Base-by-base conservation (phyloP, 2,329 filamentous ascomycete species). In the Penicillium sp. region DNA sequence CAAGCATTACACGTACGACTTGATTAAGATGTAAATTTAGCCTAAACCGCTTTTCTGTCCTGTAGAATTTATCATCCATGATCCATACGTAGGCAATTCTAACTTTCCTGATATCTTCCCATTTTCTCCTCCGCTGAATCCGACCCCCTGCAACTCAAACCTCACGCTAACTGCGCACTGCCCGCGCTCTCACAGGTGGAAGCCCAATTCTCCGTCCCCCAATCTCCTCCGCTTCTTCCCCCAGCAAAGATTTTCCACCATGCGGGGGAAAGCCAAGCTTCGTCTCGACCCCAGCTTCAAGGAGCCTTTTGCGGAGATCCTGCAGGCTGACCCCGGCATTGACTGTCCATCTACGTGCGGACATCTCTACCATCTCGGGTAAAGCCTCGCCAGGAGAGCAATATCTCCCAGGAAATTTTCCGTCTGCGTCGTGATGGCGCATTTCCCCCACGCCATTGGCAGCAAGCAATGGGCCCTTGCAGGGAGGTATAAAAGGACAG, bases 161-260 rank as follows among this genome's bases (percentile, higher is more conserved):
- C 50, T 31, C 19, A 10, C 33, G 33, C 14, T 24, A 37, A 10
- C 3, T 11, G 3, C 39, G 14, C 31, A 5, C 18, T 2, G 18
- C 19, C n/a, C 16, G 11, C 9, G 31, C 35, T 61, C 59, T 66
- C 4, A 69, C 58, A 69, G 67, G 67, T 69, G 67, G 66, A 69
- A 65, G 62, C 33, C 19, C 27, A 62, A 63, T 67, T 65, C 43
- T 65, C 64, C 64, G 59, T 58, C 39, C 24, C 22, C 49, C 50
- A n/a, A 50, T 49, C 35, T 49, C 24, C 36, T 27, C 22, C 37
- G 33, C 4, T 9, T 11, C 41, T 63, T 61, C 44, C 56, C 56
- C 56, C 55, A 55, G 43, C 44, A 37, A 37, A 54, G 47, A 66
- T 59, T 59, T 59, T 50, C 51, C 50, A 47, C 52, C 55, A 56